These are phyloP conservation scores for Naganishia antarctica DNA, from an alignment of 768 basidiomycete species.

Conservation along the genomic window DNA sequence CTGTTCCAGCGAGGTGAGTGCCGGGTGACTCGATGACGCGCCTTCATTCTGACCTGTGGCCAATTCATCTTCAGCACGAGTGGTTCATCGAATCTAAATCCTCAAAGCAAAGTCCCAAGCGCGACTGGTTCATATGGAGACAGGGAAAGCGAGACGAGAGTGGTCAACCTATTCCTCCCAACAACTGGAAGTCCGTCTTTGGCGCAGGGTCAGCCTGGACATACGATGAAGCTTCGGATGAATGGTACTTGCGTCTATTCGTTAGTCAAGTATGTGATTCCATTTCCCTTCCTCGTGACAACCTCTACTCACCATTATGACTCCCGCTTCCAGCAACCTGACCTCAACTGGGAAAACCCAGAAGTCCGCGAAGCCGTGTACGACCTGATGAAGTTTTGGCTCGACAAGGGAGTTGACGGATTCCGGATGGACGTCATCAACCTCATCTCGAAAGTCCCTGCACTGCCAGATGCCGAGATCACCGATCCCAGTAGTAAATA, in stretches of 20 bases:
- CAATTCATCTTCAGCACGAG: conserved; percentile 54
- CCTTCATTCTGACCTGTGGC: background rate
- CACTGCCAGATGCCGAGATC: conserved; percentile 65
- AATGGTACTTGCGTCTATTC: conserved; percentile 32
- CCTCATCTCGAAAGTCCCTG: conserved; percentile 60
- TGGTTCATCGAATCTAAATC: conserved; percentile 65
- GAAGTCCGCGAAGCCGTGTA: conserved; percentile 53
- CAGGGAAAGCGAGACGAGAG: conserved; percentile 57
- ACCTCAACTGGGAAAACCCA: conserved; percentile 71
- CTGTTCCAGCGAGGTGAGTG: conserved; percentile 34
- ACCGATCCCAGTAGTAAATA: conserved; percentile 54
- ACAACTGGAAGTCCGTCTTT: conserved; percentile 59
- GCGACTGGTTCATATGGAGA: conserved; percentile 74
- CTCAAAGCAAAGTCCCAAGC: conserved; percentile 57
- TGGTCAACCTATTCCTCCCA: conserved; percentile 61
- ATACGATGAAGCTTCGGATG: conserved; percentile 24
- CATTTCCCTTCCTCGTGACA: too few species aligned
- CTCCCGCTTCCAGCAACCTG: conserved; percentile 64
- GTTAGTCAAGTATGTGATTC: conserved; percentile 2
- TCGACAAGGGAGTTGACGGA: conserved; percentile 68
- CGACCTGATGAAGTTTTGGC: conserved; percentile 68
- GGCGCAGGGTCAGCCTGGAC: conserved; percentile 24
- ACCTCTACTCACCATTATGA: too few species aligned
- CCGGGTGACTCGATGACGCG: background rate
- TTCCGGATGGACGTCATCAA: conserved; percentile 73